These are phyloP conservation scores for Coemansia sp. DNA, from an alignment of 192 early-diverging fungal genomes.

Conservation along the genomic window DNA sequence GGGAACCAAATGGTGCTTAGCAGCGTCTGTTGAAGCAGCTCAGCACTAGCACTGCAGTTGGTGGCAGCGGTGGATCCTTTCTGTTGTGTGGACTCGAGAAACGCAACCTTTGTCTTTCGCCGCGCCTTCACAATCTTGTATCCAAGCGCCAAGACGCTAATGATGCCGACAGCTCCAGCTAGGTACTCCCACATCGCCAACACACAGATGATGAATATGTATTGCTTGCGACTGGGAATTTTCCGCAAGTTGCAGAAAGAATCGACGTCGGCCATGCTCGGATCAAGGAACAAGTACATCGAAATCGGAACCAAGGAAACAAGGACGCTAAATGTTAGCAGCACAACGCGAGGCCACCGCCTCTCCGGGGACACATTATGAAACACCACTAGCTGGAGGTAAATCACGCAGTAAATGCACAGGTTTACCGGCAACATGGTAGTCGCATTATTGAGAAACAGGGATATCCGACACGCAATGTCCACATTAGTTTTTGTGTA, in stretches of 20 bases:
- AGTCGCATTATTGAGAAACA: conserved; percentile 22
- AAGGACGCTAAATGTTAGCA: conserved; percentile 11
- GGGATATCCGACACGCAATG: conserved; percentile 21
- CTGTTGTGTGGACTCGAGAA: conserved; percentile 2
- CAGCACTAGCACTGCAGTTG: not conserved
- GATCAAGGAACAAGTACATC: conserved; percentile 12
- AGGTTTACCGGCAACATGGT: conserved; percentile 20
- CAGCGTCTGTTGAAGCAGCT: conserved; percentile 33
- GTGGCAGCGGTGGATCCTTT: conserved; percentile 7
- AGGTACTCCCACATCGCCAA: conserved; percentile 29
- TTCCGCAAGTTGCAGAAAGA: conserved; percentile 14
- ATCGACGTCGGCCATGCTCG: not conserved
- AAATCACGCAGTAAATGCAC: conserved; percentile 34
- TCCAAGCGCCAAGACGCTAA: conserved; percentile 12
- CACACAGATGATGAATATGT: conserved; percentile 12
- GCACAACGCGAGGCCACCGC: conserved; percentile 24
- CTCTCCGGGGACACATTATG: conserved; percentile 29
- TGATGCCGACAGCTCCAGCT: conserved; percentile 23
- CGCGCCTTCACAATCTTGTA: conserved; percentile 24
- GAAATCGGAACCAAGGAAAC: conserved; percentile 22
- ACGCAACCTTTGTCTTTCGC: conserved; percentile 8
- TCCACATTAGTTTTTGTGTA: not conserved
- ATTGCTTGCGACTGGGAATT: conserved; percentile 3
- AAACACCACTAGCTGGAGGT: conserved; percentile 40
- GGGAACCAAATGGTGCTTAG: conserved; percentile 38